Percentiles rank a stretch among this genome's conserved stretches.
Conservation (phyloP, 768 basidiomycete species). For the Neoboletus brunneissimus region DNA sequence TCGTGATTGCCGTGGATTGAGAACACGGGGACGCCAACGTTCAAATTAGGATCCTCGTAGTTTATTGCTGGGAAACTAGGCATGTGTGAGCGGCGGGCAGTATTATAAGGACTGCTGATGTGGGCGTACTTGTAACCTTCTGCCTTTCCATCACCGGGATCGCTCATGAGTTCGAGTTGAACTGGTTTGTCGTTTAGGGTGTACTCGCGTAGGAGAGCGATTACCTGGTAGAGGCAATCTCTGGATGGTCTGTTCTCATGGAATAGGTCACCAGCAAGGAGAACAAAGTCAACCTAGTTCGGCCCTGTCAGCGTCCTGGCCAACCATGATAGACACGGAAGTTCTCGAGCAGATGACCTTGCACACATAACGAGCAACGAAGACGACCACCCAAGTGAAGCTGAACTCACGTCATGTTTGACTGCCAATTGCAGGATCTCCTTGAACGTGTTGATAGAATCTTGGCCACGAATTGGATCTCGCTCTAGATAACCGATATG, state of each 20-base stretch:
- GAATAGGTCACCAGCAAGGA: conserved; percentile 94
- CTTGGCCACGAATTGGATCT: conserved; percentile 91
- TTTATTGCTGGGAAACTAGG: conserved; percentile 92
- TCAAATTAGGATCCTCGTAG: conserved; percentile 95
- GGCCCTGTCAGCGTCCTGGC: conserved; percentile 1
- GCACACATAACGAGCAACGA: not conserved
- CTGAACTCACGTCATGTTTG: conserved; percentile 72
- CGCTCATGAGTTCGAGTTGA: conserved; percentile 87
- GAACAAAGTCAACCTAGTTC: conserved; percentile 86
- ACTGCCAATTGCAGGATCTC: conserved; percentile 91
- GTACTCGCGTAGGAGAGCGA: conserved; percentile 87
- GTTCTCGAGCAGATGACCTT: not conserved
- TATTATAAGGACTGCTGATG: not conserved
- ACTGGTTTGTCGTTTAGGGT: conserved; percentile 86
- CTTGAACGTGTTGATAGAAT: conserved; percentile 91
- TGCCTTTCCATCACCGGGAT: conserved; percentile 88
- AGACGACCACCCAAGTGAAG: not conserved
- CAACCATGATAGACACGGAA: not conserved
- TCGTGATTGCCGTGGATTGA: conserved; percentile 99
- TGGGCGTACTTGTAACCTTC: conserved; percentile 74
- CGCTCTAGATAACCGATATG: conserved; percentile 94
- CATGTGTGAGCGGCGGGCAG: not conserved
- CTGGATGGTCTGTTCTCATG: conserved; percentile 96
- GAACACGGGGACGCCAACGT: conserved; percentile 94
- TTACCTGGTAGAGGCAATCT: conserved; percentile 84